Evolutionary conservation across 106 monocot genomes (phyloP).

Genomic region (Platanthera zijinensis): DNA sequence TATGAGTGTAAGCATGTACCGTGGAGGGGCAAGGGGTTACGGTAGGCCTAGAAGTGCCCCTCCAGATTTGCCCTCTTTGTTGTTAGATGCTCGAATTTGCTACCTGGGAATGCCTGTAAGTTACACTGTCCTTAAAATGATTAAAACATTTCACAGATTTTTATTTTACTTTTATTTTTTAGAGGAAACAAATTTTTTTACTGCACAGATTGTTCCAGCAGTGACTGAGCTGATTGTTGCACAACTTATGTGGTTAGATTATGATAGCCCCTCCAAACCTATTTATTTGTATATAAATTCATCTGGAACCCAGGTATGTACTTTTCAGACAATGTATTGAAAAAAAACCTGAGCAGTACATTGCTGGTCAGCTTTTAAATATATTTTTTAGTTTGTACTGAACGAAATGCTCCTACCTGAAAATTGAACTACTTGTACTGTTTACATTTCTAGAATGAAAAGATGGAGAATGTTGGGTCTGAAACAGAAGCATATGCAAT

Average conservation of each 20-base stretch:
- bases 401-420: neutral
- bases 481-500: constrained; percentile 96
- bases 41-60: constrained; percentile 80
- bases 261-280: constrained; percentile 77
- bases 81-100: constrained; percentile 88
- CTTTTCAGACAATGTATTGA: neutral
- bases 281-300: constrained; percentile 92
- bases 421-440: neutral
- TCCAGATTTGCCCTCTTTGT: constrained; percentile 87
- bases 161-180: constrained; percentile 5
- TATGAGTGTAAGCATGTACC: constrained; percentile 89
- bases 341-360: neutral
- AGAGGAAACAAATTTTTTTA: constrained; percentile 4
- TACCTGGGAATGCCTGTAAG: constrained; percentile 94
- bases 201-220: constrained; percentile 74
- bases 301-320: constrained; percentile 69
- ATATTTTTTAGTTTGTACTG: neutral
- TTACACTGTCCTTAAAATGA: neutral
- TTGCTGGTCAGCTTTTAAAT: neutral
- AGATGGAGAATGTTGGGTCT: constrained; percentile 72
- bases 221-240: constrained; percentile 88
- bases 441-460: constrained; percentile 56
- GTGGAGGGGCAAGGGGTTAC: constrained; percentile 70
- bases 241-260: constrained; percentile 91
- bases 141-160: neutral